A percentile compares a stretch with the other conserved stretches of the same genome.
Evolutionary conservation across 2,329 filamentous ascomycete genomes (phyloP).

Genomic region (Emmonsiellopsis sp.): DNA sequence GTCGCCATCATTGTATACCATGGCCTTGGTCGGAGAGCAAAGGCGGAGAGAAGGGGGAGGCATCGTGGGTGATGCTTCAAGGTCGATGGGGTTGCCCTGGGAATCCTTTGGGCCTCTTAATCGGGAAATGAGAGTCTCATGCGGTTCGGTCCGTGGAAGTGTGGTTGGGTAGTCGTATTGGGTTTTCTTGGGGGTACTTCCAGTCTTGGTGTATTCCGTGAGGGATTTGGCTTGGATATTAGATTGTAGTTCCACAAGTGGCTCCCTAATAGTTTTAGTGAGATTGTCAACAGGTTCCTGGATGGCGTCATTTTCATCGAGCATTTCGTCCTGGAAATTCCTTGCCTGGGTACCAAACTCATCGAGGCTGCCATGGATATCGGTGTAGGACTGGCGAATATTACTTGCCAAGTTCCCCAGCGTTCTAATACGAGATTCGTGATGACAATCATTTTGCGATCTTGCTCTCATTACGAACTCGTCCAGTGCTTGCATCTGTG

Average conservation of each 20-base stretch:
- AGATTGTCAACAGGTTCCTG: constrained; percentile 55
- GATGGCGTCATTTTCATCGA: constrained; percentile 50
- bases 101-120: constrained; percentile 34
- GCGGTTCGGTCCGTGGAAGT: constrained; percentile 65
- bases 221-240: constrained; percentile 58
- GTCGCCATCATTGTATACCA: constrained; percentile 44
- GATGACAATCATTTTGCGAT: constrained; percentile 69
- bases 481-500: constrained; percentile 83
- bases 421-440: constrained; percentile 58
- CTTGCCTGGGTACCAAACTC: constrained; percentile 60
- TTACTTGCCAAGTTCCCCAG: constrained; percentile 57
- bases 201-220: constrained; percentile 75
- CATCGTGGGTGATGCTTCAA: constrained; percentile 13
- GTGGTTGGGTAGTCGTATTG: constrained; percentile 72
- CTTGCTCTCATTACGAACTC: constrained; percentile 79
- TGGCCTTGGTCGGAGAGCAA: constrained; percentile 40
- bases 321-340: constrained; percentile 60
- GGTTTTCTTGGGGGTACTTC: constrained; percentile 72
- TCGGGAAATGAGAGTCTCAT: constrained; percentile 48
- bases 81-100: constrained; percentile 20
- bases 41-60: constrained; percentile 16
- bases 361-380: constrained; percentile 61
- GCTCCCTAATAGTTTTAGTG: constrained; percentile 51
- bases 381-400: constrained; percentile 64
- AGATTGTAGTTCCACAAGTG: constrained; percentile 61